Conservation (phyloP, 2,329 filamentous ascomycete species). For the Cladosporium sp. region DNA sequence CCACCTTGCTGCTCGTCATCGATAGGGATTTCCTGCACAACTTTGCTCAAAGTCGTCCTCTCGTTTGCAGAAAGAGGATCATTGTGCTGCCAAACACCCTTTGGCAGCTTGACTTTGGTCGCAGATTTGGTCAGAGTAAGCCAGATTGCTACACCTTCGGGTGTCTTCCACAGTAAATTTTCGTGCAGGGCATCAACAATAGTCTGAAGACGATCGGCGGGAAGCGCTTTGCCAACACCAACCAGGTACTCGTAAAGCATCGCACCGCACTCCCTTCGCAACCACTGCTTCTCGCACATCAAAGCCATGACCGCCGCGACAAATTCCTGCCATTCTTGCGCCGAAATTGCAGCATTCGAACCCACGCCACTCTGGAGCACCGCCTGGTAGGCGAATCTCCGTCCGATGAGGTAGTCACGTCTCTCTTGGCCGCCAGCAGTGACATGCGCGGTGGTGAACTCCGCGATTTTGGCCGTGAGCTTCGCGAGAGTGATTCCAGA, state of each 20-base stretch:
- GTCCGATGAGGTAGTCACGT: slow-evolving; percentile 80
- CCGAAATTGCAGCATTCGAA: slow-evolving; percentile 58
- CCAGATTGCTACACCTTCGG: slow-evolving; percentile 90
- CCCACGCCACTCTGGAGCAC: slow-evolving; percentile 78
- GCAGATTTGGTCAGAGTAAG: slow-evolving; percentile 68
- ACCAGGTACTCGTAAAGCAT: slow-evolving; percentile 71
- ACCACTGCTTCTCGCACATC: slow-evolving; percentile 80
- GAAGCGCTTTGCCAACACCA: slow-evolving; percentile 26
- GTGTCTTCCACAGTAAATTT: slow-evolving; percentile 71
- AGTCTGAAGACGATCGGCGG: slow-evolving; percentile 25
- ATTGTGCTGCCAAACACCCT: slow-evolving; percentile 70
- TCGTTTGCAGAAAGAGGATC: slow-evolving; percentile 74
- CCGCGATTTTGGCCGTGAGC: slow-evolving; percentile 55
- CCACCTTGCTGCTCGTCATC: slow-evolving; percentile 44
- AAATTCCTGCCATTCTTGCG: slow-evolving; percentile 64
- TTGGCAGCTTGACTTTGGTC: slow-evolving; percentile 64
- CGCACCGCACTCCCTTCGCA: slow-evolving; percentile 84
- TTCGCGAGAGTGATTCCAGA: slow-evolving; percentile 38
- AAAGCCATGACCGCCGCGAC: slow-evolving; percentile 73
- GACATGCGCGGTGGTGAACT: slow-evolving; percentile 54
- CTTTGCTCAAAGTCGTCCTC: slow-evolving; percentile 68
- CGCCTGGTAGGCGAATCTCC: slow-evolving; percentile 83
- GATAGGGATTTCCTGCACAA: slow-evolving; percentile 74
- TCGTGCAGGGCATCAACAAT: slow-evolving; percentile 33
- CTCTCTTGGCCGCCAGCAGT: slow-evolving; percentile 71